These are phyloP conservation scores for Mariannaea elegans DNA, from an alignment of 2,329 filamentous ascomycete species.

Conservation along the genomic window DNA sequence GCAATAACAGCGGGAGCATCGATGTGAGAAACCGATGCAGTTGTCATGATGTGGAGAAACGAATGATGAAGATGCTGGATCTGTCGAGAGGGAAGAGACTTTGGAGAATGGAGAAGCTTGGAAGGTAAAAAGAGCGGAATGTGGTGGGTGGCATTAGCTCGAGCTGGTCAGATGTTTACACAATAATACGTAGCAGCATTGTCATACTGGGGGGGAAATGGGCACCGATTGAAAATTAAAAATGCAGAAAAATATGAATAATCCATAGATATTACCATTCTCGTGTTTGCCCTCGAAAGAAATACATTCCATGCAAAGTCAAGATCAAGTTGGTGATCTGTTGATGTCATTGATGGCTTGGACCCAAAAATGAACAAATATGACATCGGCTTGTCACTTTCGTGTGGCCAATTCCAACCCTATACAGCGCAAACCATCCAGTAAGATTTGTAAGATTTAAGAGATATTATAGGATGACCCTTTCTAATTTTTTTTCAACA, in stretches of 20 bases:
- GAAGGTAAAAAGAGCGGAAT: not conserved
- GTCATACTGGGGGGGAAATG: no score
- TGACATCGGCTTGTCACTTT: no score
- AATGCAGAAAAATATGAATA: no score
- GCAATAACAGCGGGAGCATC: conserved; percentile 28
- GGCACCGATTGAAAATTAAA: no score
- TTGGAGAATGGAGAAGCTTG: conserved; percentile 4
- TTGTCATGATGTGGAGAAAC: conserved; percentile 30
- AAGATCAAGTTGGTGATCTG: not conserved
- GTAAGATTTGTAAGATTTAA: not conserved
- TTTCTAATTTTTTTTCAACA: no score
- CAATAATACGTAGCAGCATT: no score
- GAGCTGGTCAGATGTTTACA: conserved; percentile 5
- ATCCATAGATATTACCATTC: no score
- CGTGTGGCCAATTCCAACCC: not conserved
- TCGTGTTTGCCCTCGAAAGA: no score
- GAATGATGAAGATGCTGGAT: not conserved
- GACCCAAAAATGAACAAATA: not conserved
- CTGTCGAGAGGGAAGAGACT: not conserved
- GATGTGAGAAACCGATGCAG: conserved; percentile 30
- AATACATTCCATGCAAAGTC: no score
- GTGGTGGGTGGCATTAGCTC: not conserved
- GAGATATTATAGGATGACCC: not conserved
- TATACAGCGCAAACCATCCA: not conserved
- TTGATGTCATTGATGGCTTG: not conserved